phyloP scores from a whole-genome alignment of 2,329 filamentous ascomycete species.

The Scytalidium sp. region DNA sequence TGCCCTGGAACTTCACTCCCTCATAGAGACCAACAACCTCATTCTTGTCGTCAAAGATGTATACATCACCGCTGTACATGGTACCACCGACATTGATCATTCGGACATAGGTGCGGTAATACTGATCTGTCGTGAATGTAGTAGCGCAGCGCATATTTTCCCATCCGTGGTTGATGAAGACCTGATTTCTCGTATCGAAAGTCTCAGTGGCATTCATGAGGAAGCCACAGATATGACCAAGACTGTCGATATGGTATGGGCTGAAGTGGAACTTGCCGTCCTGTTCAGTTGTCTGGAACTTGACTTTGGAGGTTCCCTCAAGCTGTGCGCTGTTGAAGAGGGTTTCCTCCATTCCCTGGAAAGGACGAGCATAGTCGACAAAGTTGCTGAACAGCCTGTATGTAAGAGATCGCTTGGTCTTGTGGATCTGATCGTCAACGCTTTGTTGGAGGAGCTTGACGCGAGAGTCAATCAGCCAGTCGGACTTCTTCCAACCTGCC shows the following conservation, averaged over 20 bases:
- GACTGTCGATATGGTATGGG: constrained; percentile 55
- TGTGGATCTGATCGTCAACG: constrained; percentile 64
- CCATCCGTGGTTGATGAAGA: constrained; percentile 60
- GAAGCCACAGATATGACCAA: constrained; percentile 56
- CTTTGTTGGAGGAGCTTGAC: constrained; percentile 55
- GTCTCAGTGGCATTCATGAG: constrained; percentile 55
- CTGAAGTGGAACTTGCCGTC: constrained; percentile 52
- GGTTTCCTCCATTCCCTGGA: constrained; percentile 54
- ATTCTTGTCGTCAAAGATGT: constrained; percentile 44
- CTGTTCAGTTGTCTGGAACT: constrained; percentile 42
- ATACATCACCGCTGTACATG: constrained; percentile 50
- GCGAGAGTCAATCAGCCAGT: constrained; percentile 64
- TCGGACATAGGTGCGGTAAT: constrained; percentile 54
- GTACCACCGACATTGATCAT: constrained; percentile 49
- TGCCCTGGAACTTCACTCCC: constrained; percentile 13
- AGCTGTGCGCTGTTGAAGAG: constrained; percentile 44
- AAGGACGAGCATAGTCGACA: constrained; percentile 50
- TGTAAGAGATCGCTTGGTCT: constrained; percentile 66
- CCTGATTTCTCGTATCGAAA: constrained; percentile 49
- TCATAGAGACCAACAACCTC: constrained; percentile 10
- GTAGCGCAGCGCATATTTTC: constrained; percentile 47
- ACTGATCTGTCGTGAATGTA: constrained; percentile 38
- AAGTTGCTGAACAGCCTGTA: constrained; percentile 65
- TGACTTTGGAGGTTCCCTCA: constrained; percentile 40
- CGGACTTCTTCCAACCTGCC: constrained; percentile 54